Evolutionary conservation across 352 stramenopile species (phyloP), one percentile per base, ranked within the genome.

Genomic region (Globisporangium echinulatum): DNA sequence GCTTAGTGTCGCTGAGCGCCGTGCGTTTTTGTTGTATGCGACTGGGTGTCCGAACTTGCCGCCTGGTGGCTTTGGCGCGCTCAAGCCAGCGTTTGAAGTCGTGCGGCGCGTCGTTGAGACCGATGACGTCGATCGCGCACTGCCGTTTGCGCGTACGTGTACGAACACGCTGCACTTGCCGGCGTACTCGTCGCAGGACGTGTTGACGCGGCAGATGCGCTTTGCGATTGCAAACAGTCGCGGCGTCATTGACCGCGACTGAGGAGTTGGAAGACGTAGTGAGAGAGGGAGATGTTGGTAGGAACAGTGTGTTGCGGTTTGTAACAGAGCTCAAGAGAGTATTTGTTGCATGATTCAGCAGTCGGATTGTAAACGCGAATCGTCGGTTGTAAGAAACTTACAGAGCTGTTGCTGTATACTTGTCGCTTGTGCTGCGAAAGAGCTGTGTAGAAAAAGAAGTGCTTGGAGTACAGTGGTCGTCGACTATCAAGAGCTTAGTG

Each of bases 221-320:
- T 93, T 88, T 49, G 85, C 85, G 39, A 76, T 94, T 63, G 74
- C 68, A 36, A 94, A 92, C 51, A 94, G 85, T 57, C 77, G 78
- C 8, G 85, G 85, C 9, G 79, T 92, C 6, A 94, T 94, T 62
- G 85, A 94, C 59, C 85, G 85, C n/a, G 85, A 94, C 61, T 89
- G 14, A 54, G 25, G 25, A 33, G 25, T 33, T 33, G 25, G 25
- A 33, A 3, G 25, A 33, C 25, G 25, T 33, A 33, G 2, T 33
- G 25, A 33, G 25, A 3, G 2, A 33, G 25, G 2, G 25, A 33
- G 25, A 33, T 33, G 2, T 3, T 3, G 25, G 25, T 33, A 33
- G 2, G 25, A 3, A 33, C 25, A 33, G 25, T 33, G 25, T 33
- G 25, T 33, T 33, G 25, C 25, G 25, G 3, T 33, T 33, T 33